Conservation (phyloP, 2,329 filamentous ascomycete species). For the Myriosclerotinia scirpicola region DNA sequence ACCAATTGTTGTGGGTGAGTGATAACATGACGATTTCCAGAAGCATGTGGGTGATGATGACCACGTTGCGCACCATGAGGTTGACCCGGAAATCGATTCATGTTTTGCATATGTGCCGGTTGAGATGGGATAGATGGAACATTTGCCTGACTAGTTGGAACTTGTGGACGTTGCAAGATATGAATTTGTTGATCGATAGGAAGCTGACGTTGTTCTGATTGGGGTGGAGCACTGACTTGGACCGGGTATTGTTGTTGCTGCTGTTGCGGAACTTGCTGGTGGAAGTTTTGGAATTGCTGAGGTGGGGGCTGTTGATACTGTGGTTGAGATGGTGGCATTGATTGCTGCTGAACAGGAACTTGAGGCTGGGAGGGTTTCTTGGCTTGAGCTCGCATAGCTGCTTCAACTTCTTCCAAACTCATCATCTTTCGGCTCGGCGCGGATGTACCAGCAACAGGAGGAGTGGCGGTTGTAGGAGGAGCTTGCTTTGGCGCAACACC, state of each 20-base stretch:
- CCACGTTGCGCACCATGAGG: constrained; percentile 42
- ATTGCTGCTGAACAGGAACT: constrained; percentile 32
- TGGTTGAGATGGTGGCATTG: constrained; percentile 25
- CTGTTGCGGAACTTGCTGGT: constrained; percentile 33
- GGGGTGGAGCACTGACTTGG: constrained; percentile 33
- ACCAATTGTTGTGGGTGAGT: constrained; percentile 73
- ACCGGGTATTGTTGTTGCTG: constrained; percentile 37
- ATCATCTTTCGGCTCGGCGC: constrained; percentile 70
- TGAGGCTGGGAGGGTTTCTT: constrained; percentile 49
- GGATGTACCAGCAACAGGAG: constrained; percentile 38
- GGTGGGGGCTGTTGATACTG: constrained; percentile 31
- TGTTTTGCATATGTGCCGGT: constrained; percentile 77
- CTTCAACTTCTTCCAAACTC: constrained; percentile 96
- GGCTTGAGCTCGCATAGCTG: constrained; percentile 76
- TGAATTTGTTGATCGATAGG: constrained; percentile 34
- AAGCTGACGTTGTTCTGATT: constrained; percentile 31
- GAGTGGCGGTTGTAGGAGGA: constrained; percentile 36
- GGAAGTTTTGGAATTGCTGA: constrained; percentile 33
- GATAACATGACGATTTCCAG: constrained; percentile 50
- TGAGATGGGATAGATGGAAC: constrained; percentile 50
- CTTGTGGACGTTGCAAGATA: constrained; percentile 37
- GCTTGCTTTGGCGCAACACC: constrained; percentile 63
- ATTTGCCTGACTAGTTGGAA: constrained; percentile 38
- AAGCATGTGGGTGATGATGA: constrained; percentile 42
- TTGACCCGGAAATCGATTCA: constrained; percentile 61